Evolutionary conservation across 805 yeast species (phyloP).

Genomic region (Candida patagonica): DNA sequence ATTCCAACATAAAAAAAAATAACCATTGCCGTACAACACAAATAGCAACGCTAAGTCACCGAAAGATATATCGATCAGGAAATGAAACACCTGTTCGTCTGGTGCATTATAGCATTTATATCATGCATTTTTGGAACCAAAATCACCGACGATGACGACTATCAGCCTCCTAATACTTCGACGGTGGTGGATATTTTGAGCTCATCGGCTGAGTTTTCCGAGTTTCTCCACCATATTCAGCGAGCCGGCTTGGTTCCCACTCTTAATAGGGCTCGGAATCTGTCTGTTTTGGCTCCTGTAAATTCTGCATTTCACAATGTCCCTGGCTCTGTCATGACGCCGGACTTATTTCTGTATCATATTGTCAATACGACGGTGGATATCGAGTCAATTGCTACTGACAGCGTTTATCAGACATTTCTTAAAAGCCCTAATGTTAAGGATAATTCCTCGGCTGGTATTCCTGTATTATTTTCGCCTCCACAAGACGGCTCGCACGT

Average conservation of each 20-base stretch:
- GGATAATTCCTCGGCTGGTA: constrained; percentile 1
- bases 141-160: no score
- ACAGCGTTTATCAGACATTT: constrained; percentile 3
- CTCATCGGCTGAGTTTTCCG: constrained; percentile 55
- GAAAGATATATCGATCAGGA: no score
- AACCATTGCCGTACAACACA: no score
- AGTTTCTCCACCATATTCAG: constrained; percentile 53
- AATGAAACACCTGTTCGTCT: no score
- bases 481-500: not conserved
- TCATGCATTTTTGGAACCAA: no score
- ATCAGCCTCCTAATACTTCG: constrained; percentile 8
- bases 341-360: constrained; percentile 23
- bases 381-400: constrained; percentile 21
- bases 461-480: constrained; percentile 1
- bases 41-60: no score
- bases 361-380: constrained; percentile 28
- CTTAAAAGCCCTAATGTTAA: constrained; percentile 4
- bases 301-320: constrained; percentile 54
- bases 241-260: constrained; percentile 51
- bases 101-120: no score
- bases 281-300: constrained; percentile 72
- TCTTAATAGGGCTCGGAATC: constrained; percentile 49
- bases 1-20: no score
- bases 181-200: constrained; percentile 59
- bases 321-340: constrained; percentile 12